A percentile compares a stretch with the other conserved stretches of the same genome.
These are phyloP conservation scores for Agapanthus africanus DNA, from an alignment of 106 monocot genomes.

Conservation along the genomic window DNA sequence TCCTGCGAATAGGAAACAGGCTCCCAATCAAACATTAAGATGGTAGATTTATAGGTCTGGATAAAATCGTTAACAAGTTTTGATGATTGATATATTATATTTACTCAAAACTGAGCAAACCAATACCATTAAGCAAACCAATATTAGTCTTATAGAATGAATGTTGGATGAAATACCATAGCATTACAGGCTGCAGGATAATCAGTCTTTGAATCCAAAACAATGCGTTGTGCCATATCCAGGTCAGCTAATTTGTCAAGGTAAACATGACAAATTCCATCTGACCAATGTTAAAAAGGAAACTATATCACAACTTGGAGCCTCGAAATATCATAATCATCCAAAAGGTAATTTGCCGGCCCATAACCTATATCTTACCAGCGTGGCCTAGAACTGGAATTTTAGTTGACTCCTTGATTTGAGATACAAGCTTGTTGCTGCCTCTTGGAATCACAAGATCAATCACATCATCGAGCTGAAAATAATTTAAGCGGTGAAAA, in stretches of 20 bases:
- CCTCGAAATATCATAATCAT: not conserved
- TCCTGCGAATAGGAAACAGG: slow-evolving; percentile 36
- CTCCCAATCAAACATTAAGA: not conserved
- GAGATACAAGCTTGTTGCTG: slow-evolving; percentile 80
- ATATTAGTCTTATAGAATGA: not conserved
- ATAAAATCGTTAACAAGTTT: not conserved
- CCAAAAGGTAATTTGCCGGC: not conserved
- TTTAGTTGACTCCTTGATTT: slow-evolving; percentile 88
- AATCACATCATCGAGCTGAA: slow-evolving; percentile 98
- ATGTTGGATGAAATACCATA: slow-evolving; percentile 47
- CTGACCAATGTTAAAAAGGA: slow-evolving; percentile 30
- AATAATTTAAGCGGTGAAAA: slow-evolving; percentile 1
- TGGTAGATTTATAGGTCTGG: too few species aligned
- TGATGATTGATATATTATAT: not conserved
- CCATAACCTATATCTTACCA: slow-evolving; percentile 30
- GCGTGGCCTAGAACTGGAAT: slow-evolving; percentile 97
- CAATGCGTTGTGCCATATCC: slow-evolving; percentile 69
- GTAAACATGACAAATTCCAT: slow-evolving; percentile 98
- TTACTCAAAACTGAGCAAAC: not conserved
- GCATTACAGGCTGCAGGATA: slow-evolving; percentile 99
- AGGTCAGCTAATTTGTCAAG: slow-evolving; percentile 86
- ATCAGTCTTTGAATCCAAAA: slow-evolving; percentile 90
- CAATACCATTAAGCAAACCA: not conserved
- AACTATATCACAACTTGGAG: not conserved
- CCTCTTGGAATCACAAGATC: slow-evolving; percentile 99